These are phyloP conservation scores for Fibroporia radiculosa DNA, from an alignment of 768 basidiomycete species.

Conservation along the genomic window DNA sequence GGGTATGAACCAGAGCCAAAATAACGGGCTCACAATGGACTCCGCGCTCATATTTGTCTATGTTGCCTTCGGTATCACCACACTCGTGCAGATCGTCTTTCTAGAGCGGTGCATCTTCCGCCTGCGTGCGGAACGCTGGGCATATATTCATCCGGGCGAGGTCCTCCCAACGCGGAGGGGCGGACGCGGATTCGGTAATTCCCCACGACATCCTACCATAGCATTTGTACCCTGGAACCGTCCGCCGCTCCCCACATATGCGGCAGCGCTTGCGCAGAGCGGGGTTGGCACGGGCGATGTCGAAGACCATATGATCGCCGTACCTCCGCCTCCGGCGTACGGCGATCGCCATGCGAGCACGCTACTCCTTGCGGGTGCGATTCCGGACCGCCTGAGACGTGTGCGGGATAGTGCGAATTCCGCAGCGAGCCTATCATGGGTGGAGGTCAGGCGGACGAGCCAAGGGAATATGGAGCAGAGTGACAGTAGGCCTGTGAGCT, in stretches of 20 bases:
- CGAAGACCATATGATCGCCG: conserved; percentile 62
- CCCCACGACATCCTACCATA: conserved; percentile 4
- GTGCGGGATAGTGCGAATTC: conserved; percentile 7
- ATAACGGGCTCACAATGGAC: conserved; percentile 2
- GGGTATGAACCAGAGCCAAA: background rate
- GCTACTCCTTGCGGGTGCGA: conserved; percentile 46
- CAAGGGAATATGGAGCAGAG: conserved; percentile 13
- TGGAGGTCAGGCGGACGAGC: conserved; percentile 9
- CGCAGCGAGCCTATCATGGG: background rate
- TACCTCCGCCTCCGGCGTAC: conserved; percentile 69
- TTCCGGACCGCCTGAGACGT: conserved; percentile 41
- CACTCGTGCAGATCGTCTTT: conserved; percentile 49
- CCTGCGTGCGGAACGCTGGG: conserved; percentile 62
- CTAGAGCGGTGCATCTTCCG: conserved; percentile 56
- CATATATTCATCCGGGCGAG: conserved; percentile 47
- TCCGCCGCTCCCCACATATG: conserved; percentile 64
- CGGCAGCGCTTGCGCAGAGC: conserved; percentile 58
- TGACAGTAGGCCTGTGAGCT: conserved; percentile 44
- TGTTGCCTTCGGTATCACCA: conserved; percentile 47
- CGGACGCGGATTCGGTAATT: conserved; percentile 21
- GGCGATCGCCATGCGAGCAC: conserved; percentile 67
- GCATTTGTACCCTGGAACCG: conserved; percentile 58
- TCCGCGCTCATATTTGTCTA: conserved; percentile 45
- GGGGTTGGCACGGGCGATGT: conserved; percentile 70
- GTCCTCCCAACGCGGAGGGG: conserved; percentile 33